phyloP scores from a whole-genome alignment of 768 basidiomycete species.

The Lactarius trivialis region DNA sequence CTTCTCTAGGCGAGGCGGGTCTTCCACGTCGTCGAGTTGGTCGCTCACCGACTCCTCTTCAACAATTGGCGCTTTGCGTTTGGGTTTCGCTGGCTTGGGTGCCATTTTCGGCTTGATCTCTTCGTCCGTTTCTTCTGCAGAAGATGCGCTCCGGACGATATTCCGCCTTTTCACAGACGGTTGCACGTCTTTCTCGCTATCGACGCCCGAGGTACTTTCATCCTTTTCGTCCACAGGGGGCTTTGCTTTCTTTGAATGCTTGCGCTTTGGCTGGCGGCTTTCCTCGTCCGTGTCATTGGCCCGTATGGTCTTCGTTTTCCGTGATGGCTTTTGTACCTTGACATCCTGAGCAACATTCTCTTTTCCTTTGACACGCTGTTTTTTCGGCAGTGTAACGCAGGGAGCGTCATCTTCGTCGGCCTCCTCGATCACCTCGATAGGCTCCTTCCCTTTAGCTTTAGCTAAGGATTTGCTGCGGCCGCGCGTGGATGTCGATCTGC shows the following conservation, averaged over 20 bases:
- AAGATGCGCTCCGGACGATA: slow-evolving; percentile 2
- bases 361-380: slow-evolving; percentile 28
- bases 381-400: slow-evolving; percentile 25
- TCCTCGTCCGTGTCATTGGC: slow-evolving; percentile 22
- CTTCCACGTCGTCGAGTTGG: slow-evolving; percentile 3
- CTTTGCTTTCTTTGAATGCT: slow-evolving; percentile 10
- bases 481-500: slow-evolving; percentile 23
- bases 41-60: slow-evolving; percentile 13
- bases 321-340: slow-evolving; percentile 6
- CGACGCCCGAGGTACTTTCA: slow-evolving; percentile 7
- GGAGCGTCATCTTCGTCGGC: slow-evolving; percentile 28
- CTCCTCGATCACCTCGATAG: slow-evolving; percentile 28
- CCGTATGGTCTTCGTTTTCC: slow-evolving; percentile 14
- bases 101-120: not conserved
- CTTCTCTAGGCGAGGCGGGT: not conserved
- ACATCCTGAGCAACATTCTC: slow-evolving; percentile 19
- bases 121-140: slow-evolving; percentile 1
- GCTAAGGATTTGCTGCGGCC: slow-evolving; percentile 25
- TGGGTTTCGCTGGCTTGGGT: not conserved
- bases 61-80: not conserved
- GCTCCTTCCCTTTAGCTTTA: slow-evolving; percentile 24
- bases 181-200: slow-evolving; percentile 10
- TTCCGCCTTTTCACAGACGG: slow-evolving; percentile 1
- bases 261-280: slow-evolving; percentile 12
- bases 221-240: slow-evolving; percentile 4